Percentiles rank a stretch among this genome's conserved stretches.
Conservation (phyloP, 164 flowering plant species). For the Pachysandra terminalis region DNA sequence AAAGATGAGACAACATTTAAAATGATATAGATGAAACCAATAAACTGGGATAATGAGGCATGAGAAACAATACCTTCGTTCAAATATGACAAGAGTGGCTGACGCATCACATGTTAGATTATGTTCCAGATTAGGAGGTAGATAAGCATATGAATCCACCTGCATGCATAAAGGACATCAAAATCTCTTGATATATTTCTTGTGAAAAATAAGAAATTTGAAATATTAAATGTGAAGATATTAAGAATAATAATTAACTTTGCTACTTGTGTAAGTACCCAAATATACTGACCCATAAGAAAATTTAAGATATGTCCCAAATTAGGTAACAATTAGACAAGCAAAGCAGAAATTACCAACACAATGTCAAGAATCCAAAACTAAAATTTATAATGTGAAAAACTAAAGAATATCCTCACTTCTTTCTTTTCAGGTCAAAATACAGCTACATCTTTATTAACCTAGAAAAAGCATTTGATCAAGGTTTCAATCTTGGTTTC, state of each 20-base stretch:
- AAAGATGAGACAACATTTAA: background rate
- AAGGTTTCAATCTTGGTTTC: no score
- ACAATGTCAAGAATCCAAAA: no score
- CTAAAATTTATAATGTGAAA: no score
- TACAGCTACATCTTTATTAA: no score
- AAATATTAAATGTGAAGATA: background rate
- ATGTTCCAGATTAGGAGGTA: conserved; percentile 76
- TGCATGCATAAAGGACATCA: conserved; percentile 24
- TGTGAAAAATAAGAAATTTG: background rate
- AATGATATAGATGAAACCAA: conserved; percentile 6
- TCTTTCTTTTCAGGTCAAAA: no score
- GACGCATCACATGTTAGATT: conserved; percentile 46
- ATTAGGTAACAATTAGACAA: background rate
- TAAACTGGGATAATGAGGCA: background rate
- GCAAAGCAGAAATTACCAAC: no score
- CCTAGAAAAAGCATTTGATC: no score
- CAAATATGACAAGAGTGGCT: conserved; percentile 76
- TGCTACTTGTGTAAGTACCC: background rate
- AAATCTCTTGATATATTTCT: background rate
- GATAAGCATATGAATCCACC: conserved; percentile 94
- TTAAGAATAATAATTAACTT: background rate
- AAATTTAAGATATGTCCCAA: background rate
- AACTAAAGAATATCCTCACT: no score
- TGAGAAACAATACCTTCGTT: conserved; percentile 56
- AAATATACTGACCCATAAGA: background rate